Evolutionary conservation across 1,284 basidiomycete species (phyloP), one percentile per base, ranked within the genome.

Genomic region (Retiboletus flavoniger): DNA sequence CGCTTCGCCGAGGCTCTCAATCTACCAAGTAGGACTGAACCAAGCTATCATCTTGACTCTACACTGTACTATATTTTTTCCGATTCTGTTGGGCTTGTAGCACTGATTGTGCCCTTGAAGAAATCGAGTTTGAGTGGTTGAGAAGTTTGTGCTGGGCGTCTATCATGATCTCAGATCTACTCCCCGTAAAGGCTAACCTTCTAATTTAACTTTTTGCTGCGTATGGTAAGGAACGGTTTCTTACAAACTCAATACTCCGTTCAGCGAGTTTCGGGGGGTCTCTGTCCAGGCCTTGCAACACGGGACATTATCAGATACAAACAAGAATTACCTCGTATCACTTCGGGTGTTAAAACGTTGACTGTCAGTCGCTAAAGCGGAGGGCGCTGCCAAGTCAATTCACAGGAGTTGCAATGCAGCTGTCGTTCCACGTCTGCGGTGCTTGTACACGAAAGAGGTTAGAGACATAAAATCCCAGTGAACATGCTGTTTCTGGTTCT

Each of bases 1-100:
- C 67, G 4, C 28, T 47, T 54, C 61, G 65, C 55, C 51, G 67
- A 61, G 59, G 51, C 19, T 72, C 70, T 13, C 50, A 58, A 19
- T 56, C 60, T 4, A 51, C 36, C 55, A 66, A 67, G 42, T 48
- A 59, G 52, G 17, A 16, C 3, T 13, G 51, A 54, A 11, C 28
- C n/a, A 5, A 19, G 13, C 7, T 3, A 7, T 34, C 9, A 17
- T 39, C 7, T n/a, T 35, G 16, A 17, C 31, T 32, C 39, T 21
- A 21, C 6, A 43, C 6, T 43, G 47, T 61, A 31, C 0, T 9
- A 46, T 44, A 24, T 5, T 26, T 35, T 28, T 41, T 34, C 24
- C 10, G n/a, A 41, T 41, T 47, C 21, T 43, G 36, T 51, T 46
- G 32, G 14, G 3, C 14, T 13, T 50, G 35, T 63, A 41, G 21